Evolutionary conservation across 2,329 filamentous ascomycete species (phyloP).

Genomic region (Fonsecaea erecta): DNA sequence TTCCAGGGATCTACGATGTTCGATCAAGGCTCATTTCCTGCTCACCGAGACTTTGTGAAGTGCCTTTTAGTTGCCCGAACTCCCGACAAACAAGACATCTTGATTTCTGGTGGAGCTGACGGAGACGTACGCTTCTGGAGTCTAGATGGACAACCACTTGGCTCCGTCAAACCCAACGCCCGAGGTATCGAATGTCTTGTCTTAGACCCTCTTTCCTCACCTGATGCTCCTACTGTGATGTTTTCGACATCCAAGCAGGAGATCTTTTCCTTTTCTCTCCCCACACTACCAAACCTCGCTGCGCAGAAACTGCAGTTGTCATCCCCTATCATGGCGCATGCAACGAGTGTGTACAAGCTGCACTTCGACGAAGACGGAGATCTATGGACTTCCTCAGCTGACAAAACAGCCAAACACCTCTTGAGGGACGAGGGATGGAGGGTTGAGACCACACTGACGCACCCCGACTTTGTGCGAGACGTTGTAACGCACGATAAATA

Average conservation of each 20-base stretch:
- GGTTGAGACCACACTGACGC: constrained; percentile 71
- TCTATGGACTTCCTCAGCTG: constrained; percentile 90
- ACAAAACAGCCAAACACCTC: constrained; percentile 84
- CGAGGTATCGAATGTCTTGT: constrained; percentile 80
- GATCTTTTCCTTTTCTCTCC: constrained; percentile 68
- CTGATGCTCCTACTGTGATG: constrained; percentile 58
- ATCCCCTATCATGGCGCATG: constrained; percentile 72
- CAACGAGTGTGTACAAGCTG: constrained; percentile 86
- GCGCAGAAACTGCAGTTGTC: constrained; percentile 60
- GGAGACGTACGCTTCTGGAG: constrained; percentile 86
- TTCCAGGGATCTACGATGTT: constrained; percentile 68
- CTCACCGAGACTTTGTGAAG: constrained; percentile 79
- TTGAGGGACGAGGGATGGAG: constrained; percentile 70
- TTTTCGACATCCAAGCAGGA: constrained; percentile 80
- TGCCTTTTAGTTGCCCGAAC: constrained; percentile 65
- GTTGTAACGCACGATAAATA: constrained; percentile 71
- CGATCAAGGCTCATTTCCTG: constrained; percentile 30
- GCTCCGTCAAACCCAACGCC: constrained; percentile 76
- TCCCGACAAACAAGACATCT: constrained; percentile 63
- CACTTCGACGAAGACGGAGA: constrained; percentile 74
- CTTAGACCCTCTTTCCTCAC: constrained; percentile 69
- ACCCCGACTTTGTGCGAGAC: constrained; percentile 89
- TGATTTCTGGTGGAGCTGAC: constrained; percentile 78
- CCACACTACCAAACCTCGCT: constrained; percentile 38
- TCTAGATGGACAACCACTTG: constrained; percentile 67